Conservation (phyloP, 2,329 filamentous ascomycete genomes). For the Samsoniella hepiali region DNA sequence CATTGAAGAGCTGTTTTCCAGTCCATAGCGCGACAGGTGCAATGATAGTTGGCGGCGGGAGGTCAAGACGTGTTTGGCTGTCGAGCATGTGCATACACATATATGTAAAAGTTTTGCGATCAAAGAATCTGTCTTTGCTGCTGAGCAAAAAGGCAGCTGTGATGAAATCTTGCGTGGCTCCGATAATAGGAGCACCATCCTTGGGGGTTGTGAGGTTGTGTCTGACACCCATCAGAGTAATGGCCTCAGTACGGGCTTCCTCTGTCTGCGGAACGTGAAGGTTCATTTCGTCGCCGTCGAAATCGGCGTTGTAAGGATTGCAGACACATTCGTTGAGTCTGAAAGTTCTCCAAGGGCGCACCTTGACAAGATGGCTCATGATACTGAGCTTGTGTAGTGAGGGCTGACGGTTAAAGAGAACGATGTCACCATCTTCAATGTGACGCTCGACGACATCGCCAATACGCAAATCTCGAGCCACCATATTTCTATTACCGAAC, state of each 20-base stretch:
- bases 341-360: conserved; percentile 93
- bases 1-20: conserved; percentile 92
- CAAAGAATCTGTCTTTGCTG: conserved; percentile 89
- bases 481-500: conserved; percentile 66
- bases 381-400: conserved; percentile 99
- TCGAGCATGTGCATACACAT: conserved; percentile 94
- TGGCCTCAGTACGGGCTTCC: conserved; percentile 91
- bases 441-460: conserved; percentile 94
- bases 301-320: conserved; percentile 97
- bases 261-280: conserved; percentile 96
- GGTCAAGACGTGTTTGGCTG: conserved; percentile 69
- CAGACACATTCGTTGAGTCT: conserved; percentile 97
- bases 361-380: conserved; percentile 89
- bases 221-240: conserved; percentile 96
- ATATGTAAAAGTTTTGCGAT: conserved; percentile 82
- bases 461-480: conserved; percentile 71
- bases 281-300: conserved; percentile 99
- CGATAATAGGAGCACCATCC: conserved; percentile 96
- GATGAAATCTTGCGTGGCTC: conserved; percentile 99
- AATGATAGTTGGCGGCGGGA: conserved; percentile 81
- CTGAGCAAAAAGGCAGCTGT: conserved; percentile 89
- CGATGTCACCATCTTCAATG: conserved; percentile 90
- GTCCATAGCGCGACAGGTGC: conserved; percentile 91
- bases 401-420: conserved; percentile 96
- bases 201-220: conserved; percentile 94